phyloP scores from a whole-genome alignment of 352 stramenopile genomes.

The Phytophthora pini region DNA sequence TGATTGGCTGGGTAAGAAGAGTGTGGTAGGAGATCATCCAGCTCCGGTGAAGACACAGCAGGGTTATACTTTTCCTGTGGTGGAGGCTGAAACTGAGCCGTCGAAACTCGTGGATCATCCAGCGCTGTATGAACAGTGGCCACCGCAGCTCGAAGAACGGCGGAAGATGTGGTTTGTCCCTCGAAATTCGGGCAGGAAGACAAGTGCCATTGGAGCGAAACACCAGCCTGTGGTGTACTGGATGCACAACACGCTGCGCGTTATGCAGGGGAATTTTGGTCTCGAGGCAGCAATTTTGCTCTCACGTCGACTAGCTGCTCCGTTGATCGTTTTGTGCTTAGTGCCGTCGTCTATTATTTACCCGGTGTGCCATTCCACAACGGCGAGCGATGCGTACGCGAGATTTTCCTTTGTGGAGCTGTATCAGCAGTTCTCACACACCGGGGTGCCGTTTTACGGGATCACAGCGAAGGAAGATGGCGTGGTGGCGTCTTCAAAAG shows the following conservation, averaged over 20 bases:
- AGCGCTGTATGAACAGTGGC: conserved; percentile 53
- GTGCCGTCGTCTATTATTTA: conserved; percentile 56
- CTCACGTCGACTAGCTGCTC: conserved; percentile 44
- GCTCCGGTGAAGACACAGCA: neutral
- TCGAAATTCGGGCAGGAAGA: conserved; percentile 13
- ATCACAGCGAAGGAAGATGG: conserved; percentile 40
- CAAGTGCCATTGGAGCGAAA: conserved; percentile 3
- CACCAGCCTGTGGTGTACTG: conserved; percentile 66
- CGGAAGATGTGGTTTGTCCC: conserved; percentile 49
- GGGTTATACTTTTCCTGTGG: neutral
- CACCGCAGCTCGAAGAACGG: conserved; percentile 51
- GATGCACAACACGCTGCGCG: conserved; percentile 66
- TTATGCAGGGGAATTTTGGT: conserved; percentile 70
- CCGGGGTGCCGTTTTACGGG: conserved; percentile 51
- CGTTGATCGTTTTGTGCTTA: conserved; percentile 56
- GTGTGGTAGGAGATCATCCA: neutral
- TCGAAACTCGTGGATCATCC: conserved; percentile 13
- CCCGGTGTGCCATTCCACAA: conserved; percentile 59
- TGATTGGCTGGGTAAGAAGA: conserved; percentile 28
- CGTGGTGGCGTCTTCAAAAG: neutral
- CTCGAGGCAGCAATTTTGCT: conserved; percentile 60
- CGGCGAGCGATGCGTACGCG: conserved; percentile 61
- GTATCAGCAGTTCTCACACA: conserved; percentile 49
- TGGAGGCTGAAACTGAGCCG: conserved; percentile 8
- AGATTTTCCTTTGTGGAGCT: conserved; percentile 62